A percentile compares a stretch with the other conserved stretches of the same genome.
Conservation (phyloP, 1,139 yeast genomes). For the Ogataea hybrid region DNA sequence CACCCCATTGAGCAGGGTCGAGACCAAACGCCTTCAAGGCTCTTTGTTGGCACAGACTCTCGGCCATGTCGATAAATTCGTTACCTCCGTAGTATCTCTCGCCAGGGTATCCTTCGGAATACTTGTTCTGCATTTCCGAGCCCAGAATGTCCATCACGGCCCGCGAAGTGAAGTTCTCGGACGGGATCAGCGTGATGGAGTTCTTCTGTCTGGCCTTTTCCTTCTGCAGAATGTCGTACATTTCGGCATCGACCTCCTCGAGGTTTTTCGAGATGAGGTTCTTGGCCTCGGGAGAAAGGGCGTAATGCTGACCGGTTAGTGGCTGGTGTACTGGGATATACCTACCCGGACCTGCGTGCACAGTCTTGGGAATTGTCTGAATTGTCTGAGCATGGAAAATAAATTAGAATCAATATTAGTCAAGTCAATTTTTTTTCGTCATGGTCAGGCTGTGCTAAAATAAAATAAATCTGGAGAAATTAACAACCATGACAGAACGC, state of each 20-base stretch:
- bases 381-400: no score
- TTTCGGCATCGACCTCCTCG: slow-evolving; percentile 78
- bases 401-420: no score
- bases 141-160: slow-evolving; percentile 94
- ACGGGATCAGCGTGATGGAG: slow-evolving; percentile 88
- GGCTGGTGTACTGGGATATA: no score
- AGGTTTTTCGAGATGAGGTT: slow-evolving; percentile 63
- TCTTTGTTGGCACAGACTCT: slow-evolving; percentile 83
- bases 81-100: slow-evolving; percentile 98
- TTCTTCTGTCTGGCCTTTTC: slow-evolving; percentile 85
- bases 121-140: slow-evolving; percentile 95
- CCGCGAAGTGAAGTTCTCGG: slow-evolving; percentile 92
- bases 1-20: slow-evolving; percentile 86
- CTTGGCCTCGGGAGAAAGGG: no score
- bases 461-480: no score
- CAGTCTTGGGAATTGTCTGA: no score
- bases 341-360: no score
- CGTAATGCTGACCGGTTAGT: no score
- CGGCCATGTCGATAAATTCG: slow-evolving; percentile 89
- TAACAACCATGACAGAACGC: no score
- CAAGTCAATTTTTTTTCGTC: no score
- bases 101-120: slow-evolving; percentile 98
- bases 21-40: slow-evolving; percentile 83
- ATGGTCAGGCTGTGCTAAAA: no score
- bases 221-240: slow-evolving; percentile 74